phyloP scores from a whole-genome alignment of 2,329 filamentous ascomycete species.

The Trichoderma sp. region DNA sequence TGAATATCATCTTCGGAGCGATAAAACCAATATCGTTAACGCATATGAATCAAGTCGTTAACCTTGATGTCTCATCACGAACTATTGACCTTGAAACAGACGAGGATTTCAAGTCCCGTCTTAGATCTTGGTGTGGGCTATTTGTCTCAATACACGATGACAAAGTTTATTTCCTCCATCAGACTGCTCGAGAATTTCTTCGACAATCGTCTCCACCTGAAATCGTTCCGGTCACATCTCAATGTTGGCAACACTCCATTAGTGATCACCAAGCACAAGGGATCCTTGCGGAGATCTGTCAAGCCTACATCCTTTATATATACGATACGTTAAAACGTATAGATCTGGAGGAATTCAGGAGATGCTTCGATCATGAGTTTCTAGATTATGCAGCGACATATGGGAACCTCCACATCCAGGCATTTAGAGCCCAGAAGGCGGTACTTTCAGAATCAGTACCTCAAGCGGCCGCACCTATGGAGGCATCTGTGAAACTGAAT shows the following conservation, averaged over 20 bases:
- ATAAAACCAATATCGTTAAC: slow-evolving; percentile 27
- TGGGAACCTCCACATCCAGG: fast-evolving
- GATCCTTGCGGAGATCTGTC: background rate
- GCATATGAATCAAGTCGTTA: slow-evolving; percentile 34
- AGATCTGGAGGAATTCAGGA: fast-evolving
- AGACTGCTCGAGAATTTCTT: slow-evolving; percentile 37
- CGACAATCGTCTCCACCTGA: background rate
- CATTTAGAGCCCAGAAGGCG: too few relatives aligned
- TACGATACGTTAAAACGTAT: background rate
- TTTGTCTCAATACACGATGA: slow-evolving; percentile 32
- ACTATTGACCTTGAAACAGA: background rate
- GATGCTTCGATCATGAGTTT: fast-evolving
- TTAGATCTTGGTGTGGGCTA: slow-evolving; percentile 28
- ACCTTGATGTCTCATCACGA: slow-evolving; percentile 20
- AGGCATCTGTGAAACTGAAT: too few relatives aligned
- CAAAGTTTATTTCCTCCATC: slow-evolving; percentile 35
- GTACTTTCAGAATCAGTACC: too few relatives aligned
- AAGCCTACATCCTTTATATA: background rate
- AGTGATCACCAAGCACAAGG: background rate
- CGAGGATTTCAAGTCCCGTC: background rate
- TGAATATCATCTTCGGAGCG: slow-evolving; percentile 32
- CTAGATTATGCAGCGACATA: fast-evolving
- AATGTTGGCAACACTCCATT: background rate
- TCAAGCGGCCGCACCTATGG: too few relatives aligned
- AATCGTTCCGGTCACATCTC: fast-evolving